phyloP scores from a whole-genome alignment of 768 basidiomycete genomes.

The Pleurotus eryngii region DNA sequence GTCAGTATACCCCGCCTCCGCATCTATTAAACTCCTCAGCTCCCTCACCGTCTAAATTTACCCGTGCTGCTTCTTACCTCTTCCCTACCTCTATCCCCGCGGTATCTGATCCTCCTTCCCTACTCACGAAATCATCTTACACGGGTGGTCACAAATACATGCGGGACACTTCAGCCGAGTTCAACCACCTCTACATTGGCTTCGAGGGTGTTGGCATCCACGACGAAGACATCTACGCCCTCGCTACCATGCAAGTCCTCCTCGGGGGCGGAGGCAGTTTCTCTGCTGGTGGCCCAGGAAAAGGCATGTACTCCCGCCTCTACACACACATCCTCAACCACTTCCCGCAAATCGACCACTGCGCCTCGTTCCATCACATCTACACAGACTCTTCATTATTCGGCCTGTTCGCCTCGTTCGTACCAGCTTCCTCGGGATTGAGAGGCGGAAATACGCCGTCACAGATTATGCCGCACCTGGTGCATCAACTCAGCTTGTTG shows the following conservation, averaged over 20 bases:
- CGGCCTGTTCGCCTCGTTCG: conserved; percentile 84
- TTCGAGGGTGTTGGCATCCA: conserved; percentile 91
- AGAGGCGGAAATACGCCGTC: conserved; percentile 61
- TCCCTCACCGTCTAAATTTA: conserved; percentile 59
- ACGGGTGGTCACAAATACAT: conserved; percentile 83
- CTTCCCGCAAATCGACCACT: conserved; percentile 91
- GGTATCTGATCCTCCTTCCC: conserved; percentile 12
- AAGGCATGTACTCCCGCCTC: conserved; percentile 97
- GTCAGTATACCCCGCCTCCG: conserved; percentile 34
- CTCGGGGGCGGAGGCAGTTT: conserved; percentile 96
- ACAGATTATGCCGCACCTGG: conserved; percentile 79
- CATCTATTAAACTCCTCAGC: conserved; percentile 57
- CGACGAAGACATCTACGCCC: conserved; percentile 87
- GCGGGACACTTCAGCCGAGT: conserved; percentile 58
- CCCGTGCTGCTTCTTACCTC: conserved; percentile 69
- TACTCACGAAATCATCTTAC: conserved; percentile 52
- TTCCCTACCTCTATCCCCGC: conserved; percentile 41
- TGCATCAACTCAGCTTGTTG: conserved; percentile 82
- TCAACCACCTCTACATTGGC: conserved; percentile 90
- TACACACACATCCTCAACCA: conserved; percentile 96
- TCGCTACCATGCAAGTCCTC: conserved; percentile 92
- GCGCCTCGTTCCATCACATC: conserved; percentile 96
- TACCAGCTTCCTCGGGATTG: conserved; percentile 56
- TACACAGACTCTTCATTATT: conserved; percentile 94
- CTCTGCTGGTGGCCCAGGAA: conserved; percentile 96